Evolutionary conservation across 768 basidiomycete genomes (phyloP), one percentile per base, ranked within the genome.

Genomic region (Leccinum ochraceum): DNA sequence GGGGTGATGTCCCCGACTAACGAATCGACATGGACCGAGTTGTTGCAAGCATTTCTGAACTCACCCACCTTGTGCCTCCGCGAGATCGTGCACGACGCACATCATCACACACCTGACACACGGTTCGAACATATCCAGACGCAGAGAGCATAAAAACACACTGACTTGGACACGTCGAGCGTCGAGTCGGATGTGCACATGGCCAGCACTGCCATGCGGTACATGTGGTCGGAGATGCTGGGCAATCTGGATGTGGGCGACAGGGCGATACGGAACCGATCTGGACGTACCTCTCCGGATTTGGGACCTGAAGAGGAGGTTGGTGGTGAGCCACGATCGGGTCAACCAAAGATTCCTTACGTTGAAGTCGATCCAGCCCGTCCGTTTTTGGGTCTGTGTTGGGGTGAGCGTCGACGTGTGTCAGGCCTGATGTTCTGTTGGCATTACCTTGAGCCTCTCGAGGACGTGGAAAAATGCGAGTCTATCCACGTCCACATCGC

Each of bases 1-100:
- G 96, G 96, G 0, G 94, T 83, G 60, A 98, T 98, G 69, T 99
- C 96, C 4, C 96, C 96, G 6, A 98, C 96, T 87, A 44, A 52
- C 36, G 37, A 39, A 0, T 17, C 16, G 37, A 39, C 6, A 17
- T 39, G 7, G 37, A 52, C 22, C n/a, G 42, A 48, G 49, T 26
- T 6, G 28, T 16, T 7, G 7, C 16, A 14, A 64, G 34, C 9
- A 6, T 26, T 28, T 30, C 28, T 10, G 11, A n/a, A 49, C 9
- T 4, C 3, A 5, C 22, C 65, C 53, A 88, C 92, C 89, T 80
- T 94, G 90, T 1, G 96, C 96, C 74, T 99, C 96, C 6, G 95
- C 95, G 14, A 99, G 83, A 75, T 99, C 96, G 69, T 99, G 96
- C 14, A 97, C 92, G 37, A 96, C 65, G n/a, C 86, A 86, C 83